Evolutionary conservation across 495 filamentous ascomycete species (phyloP).

Genomic region (Platismatia glauca): DNA sequence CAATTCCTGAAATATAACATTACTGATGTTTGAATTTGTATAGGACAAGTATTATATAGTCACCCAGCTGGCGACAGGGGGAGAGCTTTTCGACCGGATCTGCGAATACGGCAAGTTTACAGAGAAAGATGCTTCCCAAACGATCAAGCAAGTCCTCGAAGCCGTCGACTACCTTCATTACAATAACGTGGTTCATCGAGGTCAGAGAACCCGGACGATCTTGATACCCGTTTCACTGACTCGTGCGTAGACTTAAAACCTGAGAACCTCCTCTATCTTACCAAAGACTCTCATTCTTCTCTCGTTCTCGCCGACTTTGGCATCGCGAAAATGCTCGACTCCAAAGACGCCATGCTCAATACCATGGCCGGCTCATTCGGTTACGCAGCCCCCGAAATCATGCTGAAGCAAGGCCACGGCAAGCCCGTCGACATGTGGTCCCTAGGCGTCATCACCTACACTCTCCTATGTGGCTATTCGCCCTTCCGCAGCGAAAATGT

Average conservation of each 20-base stretch:
- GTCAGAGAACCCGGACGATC: constrained; percentile 36
- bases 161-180: constrained; percentile 92
- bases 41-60: constrained; percentile 99
- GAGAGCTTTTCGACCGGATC: constrained; percentile 96
- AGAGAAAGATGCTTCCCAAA: constrained; percentile 95
- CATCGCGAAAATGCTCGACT: constrained; percentile 97
- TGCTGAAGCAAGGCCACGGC: constrained; percentile 94
- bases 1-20: background rate
- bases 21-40: background rate
- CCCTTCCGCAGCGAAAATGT: constrained; percentile 94
- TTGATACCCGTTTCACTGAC: background rate
- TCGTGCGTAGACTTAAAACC: constrained; percentile 76
- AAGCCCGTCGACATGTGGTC: constrained; percentile 99
- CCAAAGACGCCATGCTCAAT: constrained; percentile 78
- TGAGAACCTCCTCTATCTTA: constrained; percentile 93
- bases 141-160: constrained; percentile 88
- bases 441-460: constrained; percentile 97
- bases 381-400: constrained; percentile 95
- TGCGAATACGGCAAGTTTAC: constrained; percentile 98
- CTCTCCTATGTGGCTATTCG: constrained; percentile 96
- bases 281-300: constrained; percentile 62
- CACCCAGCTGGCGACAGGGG: constrained; percentile 90
- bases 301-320: constrained; percentile 96
- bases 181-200: constrained; percentile 94
- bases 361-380: constrained; percentile 99